These are phyloP conservation scores for Blastobotrys aristatus DNA, from an alignment of 1,139 yeast species.

Conservation along the genomic window DNA sequence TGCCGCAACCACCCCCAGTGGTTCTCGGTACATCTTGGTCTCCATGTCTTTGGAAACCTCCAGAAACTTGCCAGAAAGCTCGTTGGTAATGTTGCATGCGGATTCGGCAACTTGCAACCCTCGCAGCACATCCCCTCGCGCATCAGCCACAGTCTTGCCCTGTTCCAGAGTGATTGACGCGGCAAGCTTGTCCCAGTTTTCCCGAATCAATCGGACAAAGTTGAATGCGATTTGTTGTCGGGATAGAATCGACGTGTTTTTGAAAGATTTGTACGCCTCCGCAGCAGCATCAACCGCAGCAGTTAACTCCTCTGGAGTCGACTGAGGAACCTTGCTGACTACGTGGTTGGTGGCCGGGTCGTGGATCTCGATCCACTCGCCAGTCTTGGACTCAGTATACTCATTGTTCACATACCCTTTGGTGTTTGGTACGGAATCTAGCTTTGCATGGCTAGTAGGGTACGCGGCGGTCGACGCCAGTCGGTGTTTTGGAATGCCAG, in stretches of 20 bases:
- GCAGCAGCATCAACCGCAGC: conserved; percentile 64
- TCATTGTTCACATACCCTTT: conserved; percentile 57
- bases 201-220: conserved; percentile 61
- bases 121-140: conserved; percentile 72
- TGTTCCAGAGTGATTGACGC: conserved; percentile 70
- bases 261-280: conserved; percentile 57
- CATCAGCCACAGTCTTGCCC: conserved; percentile 75
- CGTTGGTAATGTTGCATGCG: conserved; percentile 47
- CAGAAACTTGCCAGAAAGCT: conserved; percentile 59
- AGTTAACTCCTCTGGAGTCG: conserved; percentile 60
- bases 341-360: conserved; percentile 74
- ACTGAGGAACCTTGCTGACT: conserved; percentile 67
- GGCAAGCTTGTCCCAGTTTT: conserved; percentile 68
- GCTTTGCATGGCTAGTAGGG: conserved; percentile 47
- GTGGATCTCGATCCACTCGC: conserved; percentile 64
- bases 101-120: conserved; percentile 82
- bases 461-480: conserved; percentile 14
- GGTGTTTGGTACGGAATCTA: conserved; percentile 46
- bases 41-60: conserved; percentile 77
- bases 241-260: conserved; percentile 53
- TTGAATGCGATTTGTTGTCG: conserved; percentile 75
- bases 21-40: conserved; percentile 67
- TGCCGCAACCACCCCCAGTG: conserved; percentile 61
- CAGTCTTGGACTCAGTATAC: conserved; percentile 50
- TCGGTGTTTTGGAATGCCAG: conserved; percentile 10